Percentiles rank a stretch among this genome's conserved stretches.
phyloP scores from a whole-genome alignment of 2,329 filamentous ascomycete genomes.

The Fusarium protoensiforme region DNA sequence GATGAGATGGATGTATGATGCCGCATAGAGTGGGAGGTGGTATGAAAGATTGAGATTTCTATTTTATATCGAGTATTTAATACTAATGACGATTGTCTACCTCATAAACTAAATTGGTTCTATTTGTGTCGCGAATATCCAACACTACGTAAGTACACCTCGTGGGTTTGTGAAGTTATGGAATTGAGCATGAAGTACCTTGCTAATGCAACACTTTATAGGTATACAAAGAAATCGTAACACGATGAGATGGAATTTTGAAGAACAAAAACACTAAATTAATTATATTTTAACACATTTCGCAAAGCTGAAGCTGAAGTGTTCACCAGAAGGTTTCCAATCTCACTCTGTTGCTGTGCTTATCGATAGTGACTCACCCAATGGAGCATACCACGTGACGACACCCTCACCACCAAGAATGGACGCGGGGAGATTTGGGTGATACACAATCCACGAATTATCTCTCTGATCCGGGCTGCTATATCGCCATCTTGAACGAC shows the following conservation, averaged over 20 bases:
- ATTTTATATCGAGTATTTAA: no score
- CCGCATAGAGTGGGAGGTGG: not conserved
- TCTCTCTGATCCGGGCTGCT: not conserved
- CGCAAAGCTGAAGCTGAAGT: not conserved
- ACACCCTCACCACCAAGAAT: not conserved
- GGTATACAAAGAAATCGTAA: no score
- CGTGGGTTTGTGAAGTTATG: no score
- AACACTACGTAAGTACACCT: no score
- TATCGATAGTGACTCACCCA: not conserved
- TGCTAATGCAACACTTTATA: no score
- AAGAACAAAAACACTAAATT: no score
- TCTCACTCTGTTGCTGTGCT: not conserved
- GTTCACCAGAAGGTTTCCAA: not conserved
- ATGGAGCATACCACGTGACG: not conserved
- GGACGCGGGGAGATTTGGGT: not conserved
- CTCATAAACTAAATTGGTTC: no score
- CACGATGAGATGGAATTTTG: no score
- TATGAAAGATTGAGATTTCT: not conserved
- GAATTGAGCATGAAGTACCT: no score
- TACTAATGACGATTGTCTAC: no score
- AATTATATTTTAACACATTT: not conserved
- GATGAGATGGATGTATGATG: not conserved
- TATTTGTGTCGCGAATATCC: no score
- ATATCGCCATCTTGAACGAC: not conserved
- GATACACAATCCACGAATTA: not conserved